Conservation (phyloP, 2,329 filamentous ascomycete genomes). For the Penicillium sp. region DNA sequence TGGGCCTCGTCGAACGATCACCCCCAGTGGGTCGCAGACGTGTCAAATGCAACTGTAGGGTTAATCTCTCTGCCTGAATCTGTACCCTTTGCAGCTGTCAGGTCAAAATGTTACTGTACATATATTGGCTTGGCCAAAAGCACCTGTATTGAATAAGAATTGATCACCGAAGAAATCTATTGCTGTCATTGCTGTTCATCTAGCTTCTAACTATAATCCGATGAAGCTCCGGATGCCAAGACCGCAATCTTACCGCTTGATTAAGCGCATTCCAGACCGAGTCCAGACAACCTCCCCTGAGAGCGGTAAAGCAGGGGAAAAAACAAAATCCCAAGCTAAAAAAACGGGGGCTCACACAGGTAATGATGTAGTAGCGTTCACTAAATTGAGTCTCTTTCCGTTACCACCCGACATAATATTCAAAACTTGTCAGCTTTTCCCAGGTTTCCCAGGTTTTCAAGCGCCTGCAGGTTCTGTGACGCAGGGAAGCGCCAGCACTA, state of each 20-base stretch:
- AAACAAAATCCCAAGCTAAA: background rate
- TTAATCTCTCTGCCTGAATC: background rate
- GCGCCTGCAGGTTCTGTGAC: constrained; percentile 1
- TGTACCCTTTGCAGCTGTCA: constrained; percentile 4
- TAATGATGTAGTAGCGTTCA: background rate
- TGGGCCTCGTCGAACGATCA: constrained; percentile 5
- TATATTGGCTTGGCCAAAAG: background rate
- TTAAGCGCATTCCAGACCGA: constrained; percentile 25
- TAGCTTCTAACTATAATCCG: background rate
- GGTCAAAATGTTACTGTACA: background rate
- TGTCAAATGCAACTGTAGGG: constrained; percentile 18
- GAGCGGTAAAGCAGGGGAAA: constrained; percentile 5
- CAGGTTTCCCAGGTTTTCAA: background rate
- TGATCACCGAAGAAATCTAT: background rate
- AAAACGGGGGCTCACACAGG: background rate
- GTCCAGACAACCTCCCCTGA: constrained; percentile 20
- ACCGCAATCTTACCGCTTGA: constrained; percentile 22
- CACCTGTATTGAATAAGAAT: background rate
- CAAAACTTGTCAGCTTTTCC: background rate
- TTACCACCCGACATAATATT: background rate
- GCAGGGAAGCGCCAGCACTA: background rate
- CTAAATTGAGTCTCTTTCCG: background rate
- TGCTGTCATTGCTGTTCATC: background rate
- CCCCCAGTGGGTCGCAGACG: constrained; percentile 19
- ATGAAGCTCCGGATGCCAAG: constrained; percentile 14